phyloP scores from a whole-genome alignment of 257 asterid species.

The Rhazya stricta region DNA sequence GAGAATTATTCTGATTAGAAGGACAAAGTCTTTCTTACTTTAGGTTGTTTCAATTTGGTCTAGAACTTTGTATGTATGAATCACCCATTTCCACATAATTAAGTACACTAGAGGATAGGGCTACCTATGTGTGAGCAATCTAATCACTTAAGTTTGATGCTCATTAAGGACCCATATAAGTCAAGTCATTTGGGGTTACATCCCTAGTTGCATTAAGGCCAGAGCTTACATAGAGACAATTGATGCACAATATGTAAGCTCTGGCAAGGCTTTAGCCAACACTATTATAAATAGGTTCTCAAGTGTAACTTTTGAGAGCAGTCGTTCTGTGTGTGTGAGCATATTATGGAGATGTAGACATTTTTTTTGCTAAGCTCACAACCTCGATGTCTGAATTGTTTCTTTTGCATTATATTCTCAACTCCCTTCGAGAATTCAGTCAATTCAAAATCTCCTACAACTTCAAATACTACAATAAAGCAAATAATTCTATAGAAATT shows the following conservation, averaged over 20 bases:
- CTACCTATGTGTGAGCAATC: too few species aligned
- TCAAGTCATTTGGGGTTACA: background rate
- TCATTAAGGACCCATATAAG: too few species aligned
- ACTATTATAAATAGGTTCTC: conserved; percentile 7
- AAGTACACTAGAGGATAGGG: too few species aligned
- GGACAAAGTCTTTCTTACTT: too few species aligned
- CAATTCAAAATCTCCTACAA: too few species aligned
- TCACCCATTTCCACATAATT: too few species aligned
- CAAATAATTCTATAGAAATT: too few species aligned
- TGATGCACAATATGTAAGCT: conserved; percentile 1
- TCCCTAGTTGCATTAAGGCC: background rate
- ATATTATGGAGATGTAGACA: background rate
- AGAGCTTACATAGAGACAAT: background rate
- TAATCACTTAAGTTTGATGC: too few species aligned
- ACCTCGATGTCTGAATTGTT: background rate
- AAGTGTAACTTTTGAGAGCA: background rate
- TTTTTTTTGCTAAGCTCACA: background rate
- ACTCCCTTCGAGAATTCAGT: background rate
- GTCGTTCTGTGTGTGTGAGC: background rate
- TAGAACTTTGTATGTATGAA: too few species aligned
- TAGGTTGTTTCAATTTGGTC: too few species aligned
- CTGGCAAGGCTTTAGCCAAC: background rate
- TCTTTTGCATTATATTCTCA: background rate
- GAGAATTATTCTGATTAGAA: too few species aligned
- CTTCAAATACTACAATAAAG: too few species aligned